These are phyloP conservation scores for Microsporum audouinii DNA, from an alignment of 2,329 filamentous ascomycete species.

Conservation along the genomic window DNA sequence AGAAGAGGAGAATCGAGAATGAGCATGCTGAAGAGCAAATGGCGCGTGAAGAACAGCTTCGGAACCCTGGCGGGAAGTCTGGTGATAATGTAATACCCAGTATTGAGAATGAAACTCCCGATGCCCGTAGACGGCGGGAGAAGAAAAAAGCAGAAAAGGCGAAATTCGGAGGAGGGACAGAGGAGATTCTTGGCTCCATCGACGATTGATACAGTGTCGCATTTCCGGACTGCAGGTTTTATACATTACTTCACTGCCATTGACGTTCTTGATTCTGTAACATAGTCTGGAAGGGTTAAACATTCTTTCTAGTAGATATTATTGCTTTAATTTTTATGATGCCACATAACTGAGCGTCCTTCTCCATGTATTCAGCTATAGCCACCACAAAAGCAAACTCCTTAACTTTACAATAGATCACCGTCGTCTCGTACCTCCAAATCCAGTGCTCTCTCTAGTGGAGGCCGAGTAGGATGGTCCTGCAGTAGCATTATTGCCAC, in stretches of 20 bases:
- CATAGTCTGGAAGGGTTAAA: neutral
- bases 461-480: slow-evolving; percentile 7
- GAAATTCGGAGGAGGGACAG: slow-evolving; percentile 26
- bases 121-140: slow-evolving; percentile 16
- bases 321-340: neutral
- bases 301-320: neutral
- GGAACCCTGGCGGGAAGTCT: slow-evolving; percentile 28
- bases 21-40: slow-evolving; percentile 36
- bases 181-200: slow-evolving; percentile 32
- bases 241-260: neutral
- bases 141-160: slow-evolving; percentile 21
- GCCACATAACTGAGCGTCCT: neutral
- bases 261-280: neutral
- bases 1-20: slow-evolving; percentile 37
- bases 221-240: too few species aligned
- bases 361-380: neutral
- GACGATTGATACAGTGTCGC: slow-evolving; percentile 16
- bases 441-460: slow-evolving; percentile 13
- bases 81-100: slow-evolving; percentile 20
- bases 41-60: slow-evolving; percentile 33
- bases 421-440: slow-evolving; percentile 12
- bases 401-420: neutral
- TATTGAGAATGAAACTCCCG: slow-evolving; percentile 24
- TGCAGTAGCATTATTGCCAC: slow-evolving; percentile 4
- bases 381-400: neutral